Base-by-base conservation (phyloP, 768 basidiomycete species). In the Pleurotus platypus region DNA sequence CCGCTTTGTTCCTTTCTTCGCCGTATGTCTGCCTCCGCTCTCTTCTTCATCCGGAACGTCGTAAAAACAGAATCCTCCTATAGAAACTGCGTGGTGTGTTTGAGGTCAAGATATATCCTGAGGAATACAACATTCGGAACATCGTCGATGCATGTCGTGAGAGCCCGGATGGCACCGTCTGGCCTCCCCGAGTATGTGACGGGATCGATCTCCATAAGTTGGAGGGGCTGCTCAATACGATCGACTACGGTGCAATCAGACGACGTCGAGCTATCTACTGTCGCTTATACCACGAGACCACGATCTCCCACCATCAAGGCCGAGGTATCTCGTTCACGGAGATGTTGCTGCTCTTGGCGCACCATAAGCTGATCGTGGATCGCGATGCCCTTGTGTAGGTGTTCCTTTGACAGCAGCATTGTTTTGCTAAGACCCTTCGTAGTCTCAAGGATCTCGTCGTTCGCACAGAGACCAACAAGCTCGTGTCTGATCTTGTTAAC, bases 351-450 rank as follows among this genome's bases (percentile, higher is more conserved):
- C 73, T 98, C 46, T 74, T 98, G 40, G 89, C 92, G 1, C 96
- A 97, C 67, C 87, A 98, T 73, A 94, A 92, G 69, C 73, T 98
- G 51, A 93, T 98, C 60, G 82, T 92, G 49, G 94, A 97, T 70
- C 83, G 83, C 24, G 90, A 93, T 27, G 95, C 95, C 12, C 73
- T 98, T 22, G 81, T 86, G 95, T 96, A 69, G 67, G 92, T 82
- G 12, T 40, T 39, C 20, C 5, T 8, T 24, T 40, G 18, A 37
- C 8, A 37, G 3, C 20, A 16, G 8, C 26, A 12, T 5, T 11
- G 27, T 56, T 60, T 35, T 35, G 30, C 30, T 35, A 0, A 35
- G 30, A 35, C 8, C 30, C 20, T 57, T 7, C 20, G 2, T 61
- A 97, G 94, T 35, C 68, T 96, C 56, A 87, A 92, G 59, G 94